A percentile compares a stretch with the other conserved stretches of the same genome.
These are phyloP conservation scores for Wickerhamiella vanderwaltii DNA, from an alignment of 805 yeast species.

Conservation along the genomic window DNA sequence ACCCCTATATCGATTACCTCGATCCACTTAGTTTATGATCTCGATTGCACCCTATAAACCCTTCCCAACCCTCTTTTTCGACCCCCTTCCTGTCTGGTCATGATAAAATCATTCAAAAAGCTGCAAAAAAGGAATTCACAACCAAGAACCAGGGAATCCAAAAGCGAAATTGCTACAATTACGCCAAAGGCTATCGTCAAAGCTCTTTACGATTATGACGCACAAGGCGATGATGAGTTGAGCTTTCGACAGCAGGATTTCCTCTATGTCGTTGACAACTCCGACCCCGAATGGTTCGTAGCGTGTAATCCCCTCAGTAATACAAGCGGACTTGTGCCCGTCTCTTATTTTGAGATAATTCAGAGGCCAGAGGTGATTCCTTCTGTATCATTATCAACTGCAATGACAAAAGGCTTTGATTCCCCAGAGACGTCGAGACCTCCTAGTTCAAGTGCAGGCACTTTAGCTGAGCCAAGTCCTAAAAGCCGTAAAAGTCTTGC, in stretches of 20 bases:
- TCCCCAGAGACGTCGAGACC: background rate
- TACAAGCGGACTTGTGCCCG: slow-evolving; percentile 77
- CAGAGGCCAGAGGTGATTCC: slow-evolving; percentile 25
- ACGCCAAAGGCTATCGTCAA: slow-evolving; percentile 75
- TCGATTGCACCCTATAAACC: too few species aligned
- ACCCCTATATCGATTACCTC: too few species aligned
- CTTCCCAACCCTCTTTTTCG: too few species aligned
- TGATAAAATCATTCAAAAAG: slow-evolving; percentile 12
- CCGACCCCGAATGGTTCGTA: slow-evolving; percentile 62
- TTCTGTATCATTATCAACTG: slow-evolving; percentile 24
- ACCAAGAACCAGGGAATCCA: slow-evolving; percentile 13
- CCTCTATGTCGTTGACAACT: slow-evolving; percentile 60
- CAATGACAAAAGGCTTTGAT: slow-evolving; percentile 14
- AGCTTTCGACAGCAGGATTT: slow-evolving; percentile 74
- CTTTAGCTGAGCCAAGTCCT: slow-evolving; percentile 17
- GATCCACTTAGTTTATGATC: too few species aligned
- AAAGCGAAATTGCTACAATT: slow-evolving; percentile 25
- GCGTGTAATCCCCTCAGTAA: slow-evolving; percentile 78
- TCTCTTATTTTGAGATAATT: slow-evolving; percentile 67
- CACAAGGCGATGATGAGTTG: slow-evolving; percentile 73
- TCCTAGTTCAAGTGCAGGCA: slow-evolving; percentile 7
- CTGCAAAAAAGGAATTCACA: slow-evolving; percentile 11
- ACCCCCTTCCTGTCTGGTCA: too few species aligned
- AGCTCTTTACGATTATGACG: slow-evolving; percentile 64
- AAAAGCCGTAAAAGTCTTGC: slow-evolving; percentile 27